Conservation (phyloP, 257 asterid genomes). For the Osmanthus fragrans region DNA sequence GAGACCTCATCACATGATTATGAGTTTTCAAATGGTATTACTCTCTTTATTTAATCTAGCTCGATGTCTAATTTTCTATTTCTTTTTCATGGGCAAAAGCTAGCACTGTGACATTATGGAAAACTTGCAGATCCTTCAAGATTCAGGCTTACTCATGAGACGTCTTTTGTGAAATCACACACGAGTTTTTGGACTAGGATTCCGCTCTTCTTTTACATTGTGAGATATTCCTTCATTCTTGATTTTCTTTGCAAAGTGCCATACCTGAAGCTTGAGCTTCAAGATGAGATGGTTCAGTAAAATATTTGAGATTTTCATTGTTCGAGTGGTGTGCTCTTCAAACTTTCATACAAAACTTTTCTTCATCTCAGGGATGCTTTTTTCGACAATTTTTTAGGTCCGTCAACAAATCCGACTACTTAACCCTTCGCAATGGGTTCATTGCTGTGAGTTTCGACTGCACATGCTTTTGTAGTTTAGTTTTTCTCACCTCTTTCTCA, state of each 20-base stretch:
- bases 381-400: slow-evolving; percentile 84
- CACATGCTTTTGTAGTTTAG: background rate
- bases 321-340: background rate
- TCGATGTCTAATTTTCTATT: background rate
- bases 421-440: slow-evolving; percentile 94
- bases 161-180: slow-evolving; percentile 92
- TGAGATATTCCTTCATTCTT: slow-evolving; percentile 36
- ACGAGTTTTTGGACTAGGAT: slow-evolving; percentile 91
- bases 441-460: slow-evolving; percentile 56
- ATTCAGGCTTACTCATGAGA: slow-evolving; percentile 89
- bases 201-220: slow-evolving; percentile 77
- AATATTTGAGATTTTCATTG: background rate
- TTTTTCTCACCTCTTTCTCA: background rate
- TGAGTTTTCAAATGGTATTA: slow-evolving; percentile 79
- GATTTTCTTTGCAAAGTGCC: background rate
- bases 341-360: slow-evolving; percentile 17
- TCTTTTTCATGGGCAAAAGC: background rate
- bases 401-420: slow-evolving; percentile 82
- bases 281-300: background rate
- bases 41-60: background rate
- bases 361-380: slow-evolving; percentile 77
- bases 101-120: slow-evolving; percentile 15
- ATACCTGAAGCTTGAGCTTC: background rate
- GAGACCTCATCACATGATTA: slow-evolving; percentile 74
- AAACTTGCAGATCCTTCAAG: slow-evolving; percentile 83